Conservation (phyloP, 2,329 filamentous ascomycete genomes). For the Fusarium sp. region DNA sequence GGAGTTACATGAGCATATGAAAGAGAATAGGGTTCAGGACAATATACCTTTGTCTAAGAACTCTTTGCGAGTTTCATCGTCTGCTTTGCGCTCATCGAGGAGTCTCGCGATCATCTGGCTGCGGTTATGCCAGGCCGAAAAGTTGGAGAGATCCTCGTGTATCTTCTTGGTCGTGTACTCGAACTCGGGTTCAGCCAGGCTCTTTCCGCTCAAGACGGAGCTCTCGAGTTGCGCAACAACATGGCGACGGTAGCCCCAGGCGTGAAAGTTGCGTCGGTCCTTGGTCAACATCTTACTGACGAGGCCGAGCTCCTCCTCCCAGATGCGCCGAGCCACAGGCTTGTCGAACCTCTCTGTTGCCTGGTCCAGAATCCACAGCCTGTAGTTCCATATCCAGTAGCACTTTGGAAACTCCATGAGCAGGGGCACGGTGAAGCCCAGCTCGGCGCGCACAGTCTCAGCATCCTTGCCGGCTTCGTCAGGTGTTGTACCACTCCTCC, state of each 20-base stretch:
- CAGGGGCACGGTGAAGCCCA: constrained; percentile 85
- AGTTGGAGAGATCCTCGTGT: constrained; percentile 86
- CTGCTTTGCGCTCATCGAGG: constrained; percentile 76
- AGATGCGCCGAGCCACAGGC: constrained; percentile 71
- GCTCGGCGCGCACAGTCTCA: constrained; percentile 76
- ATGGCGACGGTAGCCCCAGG: constrained; percentile 89
- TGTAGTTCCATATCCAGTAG: constrained; percentile 99
- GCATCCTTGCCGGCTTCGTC: constrained; percentile 46
- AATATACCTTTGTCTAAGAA: constrained; percentile 79
- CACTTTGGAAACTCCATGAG: constrained; percentile 92
- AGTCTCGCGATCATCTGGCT: constrained; percentile 84
- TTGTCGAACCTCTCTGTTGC: constrained; percentile 73
- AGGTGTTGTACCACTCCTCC: constrained; percentile 68
- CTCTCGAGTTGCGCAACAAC: constrained; percentile 83
- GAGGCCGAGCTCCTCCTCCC: constrained; percentile 85
- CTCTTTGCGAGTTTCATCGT: constrained; percentile 69
- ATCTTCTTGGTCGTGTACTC: constrained; percentile 94
- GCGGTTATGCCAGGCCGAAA: constrained; percentile 95
- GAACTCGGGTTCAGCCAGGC: constrained; percentile 84
- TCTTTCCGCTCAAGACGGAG: constrained; percentile 61
- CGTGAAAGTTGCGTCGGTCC: constrained; percentile 94
- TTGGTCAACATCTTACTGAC: constrained; percentile 88
- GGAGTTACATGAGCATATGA: constrained; percentile 7
- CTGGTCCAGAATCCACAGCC: constrained; percentile 84
- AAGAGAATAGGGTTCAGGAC: not conserved